Evolutionary conservation across 2,329 filamentous ascomycete species (phyloP).

Genomic region (Grosmannia huntii): DNA sequence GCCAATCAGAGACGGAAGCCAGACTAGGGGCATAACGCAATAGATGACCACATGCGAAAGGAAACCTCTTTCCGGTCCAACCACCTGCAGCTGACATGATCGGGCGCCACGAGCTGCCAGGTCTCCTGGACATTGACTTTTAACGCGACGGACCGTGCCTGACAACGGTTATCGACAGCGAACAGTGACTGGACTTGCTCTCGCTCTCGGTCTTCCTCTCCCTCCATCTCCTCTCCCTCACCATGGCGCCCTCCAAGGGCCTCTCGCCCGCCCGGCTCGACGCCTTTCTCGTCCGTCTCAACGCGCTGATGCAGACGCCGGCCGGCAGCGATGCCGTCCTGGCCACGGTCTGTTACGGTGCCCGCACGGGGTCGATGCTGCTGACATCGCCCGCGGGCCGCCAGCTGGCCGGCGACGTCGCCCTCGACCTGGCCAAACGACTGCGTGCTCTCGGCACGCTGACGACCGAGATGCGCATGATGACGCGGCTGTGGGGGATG

Average conservation of each 20-base stretch:
- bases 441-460: constrained; percentile 51
- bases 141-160: too few species aligned
- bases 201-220: too few species aligned
- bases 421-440: constrained; percentile 35
- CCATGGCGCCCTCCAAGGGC: neutral
- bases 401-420: constrained; percentile 36
- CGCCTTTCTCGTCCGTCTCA: constrained; percentile 40
- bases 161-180: too few species aligned
- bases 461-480: constrained; percentile 58
- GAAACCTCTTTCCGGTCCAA: neutral
- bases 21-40: neutral
- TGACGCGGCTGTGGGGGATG: constrained; percentile 64
- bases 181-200: too few species aligned
- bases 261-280: constrained; percentile 27
- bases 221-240: too few species aligned
- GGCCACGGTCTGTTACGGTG: constrained; percentile 54
- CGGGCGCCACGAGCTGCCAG: neutral
- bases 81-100: neutral
- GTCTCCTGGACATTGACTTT: neutral
- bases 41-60: neutral
- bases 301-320: constrained; percentile 54
- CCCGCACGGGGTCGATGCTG: constrained; percentile 39
- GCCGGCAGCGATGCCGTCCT: constrained; percentile 58
- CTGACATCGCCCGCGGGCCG: constrained; percentile 41
- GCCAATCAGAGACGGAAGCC: neutral